Evolutionary conservation across 2,329 filamentous ascomycete species (phyloP), one percentile per base, ranked within the genome.

Genomic region (Paramyrothecium roridum): DNA sequence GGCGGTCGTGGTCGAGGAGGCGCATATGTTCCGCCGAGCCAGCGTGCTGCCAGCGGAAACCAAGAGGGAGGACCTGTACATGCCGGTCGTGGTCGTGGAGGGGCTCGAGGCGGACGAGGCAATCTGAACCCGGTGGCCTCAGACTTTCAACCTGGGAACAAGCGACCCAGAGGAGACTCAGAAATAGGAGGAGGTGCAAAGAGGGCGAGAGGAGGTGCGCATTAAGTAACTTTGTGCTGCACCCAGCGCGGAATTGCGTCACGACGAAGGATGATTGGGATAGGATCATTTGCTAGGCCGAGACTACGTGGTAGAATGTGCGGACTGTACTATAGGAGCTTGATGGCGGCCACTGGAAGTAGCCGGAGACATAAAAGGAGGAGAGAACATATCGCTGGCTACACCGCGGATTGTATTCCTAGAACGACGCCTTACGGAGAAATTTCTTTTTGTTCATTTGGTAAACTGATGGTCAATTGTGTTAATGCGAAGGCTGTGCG

Each of bases 131-230:
- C 79, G 1, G 71, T 70, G 13, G 82, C 79, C 11, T 73, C 77
- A 50, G 84, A 86, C 55, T 80, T 84, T 61, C 82, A 84, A 46
- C 78, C 80, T 10, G 81, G 82, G 3, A 81, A 76, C 60, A 85
- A 86, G 70, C 75, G 83, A 26, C 76, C 80, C 16, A 74, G 83
- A 53, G 81, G 84, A 50, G 83, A 86, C 54, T 73, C 71, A 1
- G 75, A 77, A 52, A 67, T 59, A 21, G 73, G 72, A 3, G 74
- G 68, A 19, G 75, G 75, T 20, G 73, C 73, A 3, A 78, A 78
- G 65, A 66, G 76, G 56, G 71, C 73, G 3, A 67, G 75, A 37
- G 75, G 75, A 56, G 71, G 75, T 56, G 71, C 70, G 21, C 72
- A 74, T 47, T 75, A 63, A 67, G 26, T 10, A 10, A 30, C 26